Evolutionary conservation across 352 stramenopile genomes (phyloP).

Genomic region (Elongisporangium anandrum): DNA sequence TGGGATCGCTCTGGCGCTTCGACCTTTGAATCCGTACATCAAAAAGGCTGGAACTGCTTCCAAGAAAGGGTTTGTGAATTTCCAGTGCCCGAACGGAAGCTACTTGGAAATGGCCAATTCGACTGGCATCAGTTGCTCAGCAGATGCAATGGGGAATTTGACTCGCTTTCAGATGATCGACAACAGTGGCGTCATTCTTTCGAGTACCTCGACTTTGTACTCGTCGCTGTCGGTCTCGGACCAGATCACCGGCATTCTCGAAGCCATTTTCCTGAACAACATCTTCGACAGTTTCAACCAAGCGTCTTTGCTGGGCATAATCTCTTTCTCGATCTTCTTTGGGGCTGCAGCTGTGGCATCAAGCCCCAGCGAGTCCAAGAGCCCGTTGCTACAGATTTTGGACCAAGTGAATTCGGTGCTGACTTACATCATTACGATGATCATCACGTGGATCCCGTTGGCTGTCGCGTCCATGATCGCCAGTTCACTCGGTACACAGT

Average conservation of each 20-base stretch:
- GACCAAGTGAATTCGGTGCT: constrained; percentile 75
- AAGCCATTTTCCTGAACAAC: constrained; percentile 47
- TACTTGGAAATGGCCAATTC: constrained; percentile 18
- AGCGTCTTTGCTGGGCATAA: constrained; percentile 49
- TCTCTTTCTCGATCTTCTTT: constrained; percentile 61
- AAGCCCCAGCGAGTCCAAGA: constrained; percentile 40
- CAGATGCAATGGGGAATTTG: neutral
- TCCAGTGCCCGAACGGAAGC: constrained; percentile 8
- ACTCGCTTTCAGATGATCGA: constrained; percentile 47
- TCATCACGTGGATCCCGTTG: constrained; percentile 61
- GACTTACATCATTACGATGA: constrained; percentile 54
- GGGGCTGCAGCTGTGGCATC: constrained; percentile 47
- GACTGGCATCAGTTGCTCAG: neutral
- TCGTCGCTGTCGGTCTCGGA: constrained; percentile 26
- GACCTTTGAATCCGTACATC: constrained; percentile 19
- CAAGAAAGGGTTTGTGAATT: constrained; percentile 4
- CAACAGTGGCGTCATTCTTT: constrained; percentile 24
- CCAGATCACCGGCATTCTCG: constrained; percentile 52
- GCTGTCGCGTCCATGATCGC: constrained; percentile 70
- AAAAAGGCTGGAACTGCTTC: neutral
- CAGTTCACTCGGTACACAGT: constrained; percentile 46
- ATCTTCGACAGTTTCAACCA: constrained; percentile 54
- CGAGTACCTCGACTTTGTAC: constrained; percentile 7
- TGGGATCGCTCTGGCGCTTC: constrained; percentile 34
- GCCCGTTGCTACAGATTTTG: constrained; percentile 46